Evolutionary conservation across 1,284 basidiomycete species (phyloP).

Genomic region (Puccinia hordei): DNA sequence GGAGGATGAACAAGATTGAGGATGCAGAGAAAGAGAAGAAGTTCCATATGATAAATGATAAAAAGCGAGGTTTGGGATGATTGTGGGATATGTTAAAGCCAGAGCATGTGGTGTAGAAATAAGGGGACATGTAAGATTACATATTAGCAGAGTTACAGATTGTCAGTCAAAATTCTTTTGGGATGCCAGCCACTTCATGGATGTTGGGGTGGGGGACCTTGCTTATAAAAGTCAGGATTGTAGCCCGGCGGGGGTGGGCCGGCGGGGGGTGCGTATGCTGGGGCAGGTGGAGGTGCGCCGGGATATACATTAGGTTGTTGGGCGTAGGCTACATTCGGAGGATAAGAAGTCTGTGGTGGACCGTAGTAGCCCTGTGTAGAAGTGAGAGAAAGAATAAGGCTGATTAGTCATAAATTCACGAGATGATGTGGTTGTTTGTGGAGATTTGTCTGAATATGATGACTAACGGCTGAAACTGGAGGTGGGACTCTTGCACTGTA

Average conservation of each 20-base stretch:
- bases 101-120: neutral
- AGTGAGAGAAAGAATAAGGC: neutral
- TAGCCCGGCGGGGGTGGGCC: constrained; percentile 27
- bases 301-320: constrained; percentile 22
- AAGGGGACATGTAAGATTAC: constrained; percentile 10
- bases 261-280: constrained; percentile 11
- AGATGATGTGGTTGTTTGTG: neutral
- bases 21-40: neutral
- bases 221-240: constrained; percentile 21
- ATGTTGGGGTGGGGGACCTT: constrained; percentile 13
- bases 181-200: neutral
- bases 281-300: constrained; percentile 13
- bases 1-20: neutral
- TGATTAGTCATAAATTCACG: neutral
- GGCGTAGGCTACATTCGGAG: constrained; percentile 32
- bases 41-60: neutral
- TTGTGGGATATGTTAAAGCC: neutral
- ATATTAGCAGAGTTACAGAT: constrained; percentile 14
- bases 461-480: constrained; percentile 40
- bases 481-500: constrained; percentile 3
- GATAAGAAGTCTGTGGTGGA: constrained; percentile 33
- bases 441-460: neutral
- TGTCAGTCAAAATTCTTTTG: constrained; percentile 15
- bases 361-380: constrained; percentile 26
- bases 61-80: neutral